Base-by-base conservation (phyloP, 768 basidiomycete genomes). In the Termitomyces sp. region DNA sequence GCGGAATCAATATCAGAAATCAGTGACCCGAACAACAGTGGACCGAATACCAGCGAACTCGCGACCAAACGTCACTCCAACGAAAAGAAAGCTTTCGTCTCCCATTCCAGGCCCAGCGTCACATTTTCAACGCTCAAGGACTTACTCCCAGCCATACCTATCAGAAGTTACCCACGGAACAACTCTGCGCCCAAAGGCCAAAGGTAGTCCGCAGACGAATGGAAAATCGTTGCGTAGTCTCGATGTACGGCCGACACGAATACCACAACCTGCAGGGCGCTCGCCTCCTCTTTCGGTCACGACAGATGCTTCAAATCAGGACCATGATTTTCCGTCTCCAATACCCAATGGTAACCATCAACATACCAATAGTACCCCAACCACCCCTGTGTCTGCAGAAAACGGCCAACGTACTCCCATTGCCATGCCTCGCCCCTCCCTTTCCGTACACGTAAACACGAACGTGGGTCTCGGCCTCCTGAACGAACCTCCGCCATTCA, bases 401-500 rank as follows among this genome's bases (percentile, higher is more conserved):
- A 56, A 42, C 8, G 40, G 55, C 26, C 39, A 8, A n/a, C 58
- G 53, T 13, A 51, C 53, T 13, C 62, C 53, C 32, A 55, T 50
- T 20, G 14, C 52, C 37, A 32, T 57, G 4, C 40, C 54, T 32
- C 55, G 58, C 26, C 20, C 39, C 30, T 16, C 36, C 18, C 2
- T 37, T 34, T 46, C 42, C 27, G 53, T 55, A 40, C 16, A 55
- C 47, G 43, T 49, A 43, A 59, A 53, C 16, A 36, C 51, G 54
- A 72, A 63, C 52, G 53, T 49, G 7, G 62, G 62, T 13, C 75
- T 82, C 6, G 82, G 75, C 32, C 73, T 89, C 40, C 70, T 88
- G 64, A 79, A 88, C 64, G 88, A 91, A 72, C 75, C 81, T 3
- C 70, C 88, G 24, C 88, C 88, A 7, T 88, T 89, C 64, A 66